Conservation (phyloP, 1,139 yeast species). For the Debaryomycetaceae sp. region DNA sequence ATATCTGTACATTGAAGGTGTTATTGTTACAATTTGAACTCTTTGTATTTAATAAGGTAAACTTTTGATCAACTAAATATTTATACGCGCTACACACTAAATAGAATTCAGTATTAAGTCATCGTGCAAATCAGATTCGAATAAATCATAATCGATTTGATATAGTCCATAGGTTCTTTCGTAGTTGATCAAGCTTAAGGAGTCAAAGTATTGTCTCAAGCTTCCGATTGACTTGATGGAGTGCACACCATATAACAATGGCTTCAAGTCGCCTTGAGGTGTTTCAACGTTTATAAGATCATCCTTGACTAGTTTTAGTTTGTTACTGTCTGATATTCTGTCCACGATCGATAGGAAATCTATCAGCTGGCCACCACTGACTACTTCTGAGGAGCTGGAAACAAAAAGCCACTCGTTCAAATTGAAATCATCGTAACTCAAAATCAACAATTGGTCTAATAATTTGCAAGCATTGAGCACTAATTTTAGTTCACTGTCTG, state of each 20-base stretch:
- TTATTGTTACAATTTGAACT: not conserved
- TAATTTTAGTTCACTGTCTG: constrained; percentile 38
- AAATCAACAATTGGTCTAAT: constrained; percentile 65
- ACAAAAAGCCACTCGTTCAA: constrained; percentile 84
- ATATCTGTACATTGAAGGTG: constrained; percentile 4
- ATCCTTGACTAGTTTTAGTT: constrained; percentile 32
- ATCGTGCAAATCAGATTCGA: constrained; percentile 50
- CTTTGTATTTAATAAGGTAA: not conserved
- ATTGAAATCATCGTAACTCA: constrained; percentile 77
- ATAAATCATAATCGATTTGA: constrained; percentile 43
- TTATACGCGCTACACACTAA: not conserved
- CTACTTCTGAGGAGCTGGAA: constrained; percentile 65
- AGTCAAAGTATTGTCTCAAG: constrained; percentile 67
- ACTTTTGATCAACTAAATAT: not conserved
- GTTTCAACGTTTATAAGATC: constrained; percentile 27
- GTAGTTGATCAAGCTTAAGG: constrained; percentile 65
- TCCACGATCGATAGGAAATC: constrained; percentile 44
- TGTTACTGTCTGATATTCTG: constrained; percentile 42
- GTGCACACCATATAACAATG: constrained; percentile 47
- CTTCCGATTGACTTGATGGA: constrained; percentile 44
- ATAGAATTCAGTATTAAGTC: constrained; percentile 32
- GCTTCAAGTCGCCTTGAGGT: constrained; percentile 24
- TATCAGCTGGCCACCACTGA: constrained; percentile 34
- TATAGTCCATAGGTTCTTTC: constrained; percentile 66
- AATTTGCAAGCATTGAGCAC: constrained; percentile 67